Base-by-base conservation (phyloP, 805 yeast genomes). In the Yarrowia osloensis region DNA sequence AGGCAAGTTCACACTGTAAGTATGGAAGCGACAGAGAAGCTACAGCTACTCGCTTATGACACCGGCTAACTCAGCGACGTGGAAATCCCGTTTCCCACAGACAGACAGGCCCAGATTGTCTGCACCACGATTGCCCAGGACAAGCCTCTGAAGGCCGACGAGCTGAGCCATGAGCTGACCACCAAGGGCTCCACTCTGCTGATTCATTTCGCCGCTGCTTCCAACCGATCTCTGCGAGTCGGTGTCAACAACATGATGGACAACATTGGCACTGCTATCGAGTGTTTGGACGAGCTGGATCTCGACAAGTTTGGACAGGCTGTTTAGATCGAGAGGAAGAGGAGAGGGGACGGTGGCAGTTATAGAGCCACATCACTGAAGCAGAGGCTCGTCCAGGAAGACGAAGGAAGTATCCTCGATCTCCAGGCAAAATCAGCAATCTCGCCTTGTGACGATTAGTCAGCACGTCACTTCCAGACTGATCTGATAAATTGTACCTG, bases 161-260 rank as follows among this genome's bases (percentile, higher is more conserved):
- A 90, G 74, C 80, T 91, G 57, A 74, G 76, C 19, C 87, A 86
- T 4, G 71, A 70, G 0, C 86, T 86, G 69, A 52, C 73, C 6
- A 73, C 77, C 0, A 73, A 78, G 3, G 82, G 75, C 1, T 72
- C 70, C 21, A 69, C 69, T 0, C 49, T 91, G 46, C 68, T 74
- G 1, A 83, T 87, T 31, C 69, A 72, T 1, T 89, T 90, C 70
- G 75, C 78, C 8, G 91, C 91, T 1, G 80, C 81, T 0, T 86
- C 90, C 62, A 96, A 89, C 70, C 79, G 97, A 50, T 87, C 87
- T 7, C 82, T 92, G 63, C 80, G 98, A 69, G 96, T 91, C 6
- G 96, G 96, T 9, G 90, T 89, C 21, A 91, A 91, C 76, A 88
- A 88, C 70, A 84, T 89, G 19, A 80, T 93, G 67, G 97, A 91